Percentiles rank a stretch among this genome's conserved stretches.
Evolutionary conservation across 2,329 filamentous ascomycete species (phyloP).

Genomic region (Diplocarpon mali): DNA sequence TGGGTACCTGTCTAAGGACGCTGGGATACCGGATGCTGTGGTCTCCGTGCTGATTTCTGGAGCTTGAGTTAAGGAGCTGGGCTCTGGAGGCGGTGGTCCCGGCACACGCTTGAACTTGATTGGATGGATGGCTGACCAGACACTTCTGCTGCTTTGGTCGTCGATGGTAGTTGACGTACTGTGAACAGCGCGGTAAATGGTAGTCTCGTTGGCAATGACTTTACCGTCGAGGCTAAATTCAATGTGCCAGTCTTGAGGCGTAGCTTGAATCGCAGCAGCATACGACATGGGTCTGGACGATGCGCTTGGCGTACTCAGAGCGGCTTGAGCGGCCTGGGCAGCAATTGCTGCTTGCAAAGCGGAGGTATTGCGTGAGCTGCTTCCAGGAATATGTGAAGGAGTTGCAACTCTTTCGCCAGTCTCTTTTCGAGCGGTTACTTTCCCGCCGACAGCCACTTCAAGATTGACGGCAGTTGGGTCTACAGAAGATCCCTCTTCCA

Average conservation of each 20-base stretch:
- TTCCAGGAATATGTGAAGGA: constrained; percentile 51
- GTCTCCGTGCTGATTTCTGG: constrained; percentile 40
- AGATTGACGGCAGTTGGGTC: constrained; percentile 85
- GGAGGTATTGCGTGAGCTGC: constrained; percentile 32
- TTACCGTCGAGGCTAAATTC: constrained; percentile 84
- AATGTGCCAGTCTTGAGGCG: constrained; percentile 92
- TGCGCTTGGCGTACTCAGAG: constrained; percentile 32
- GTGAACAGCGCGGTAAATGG: constrained; percentile 90
- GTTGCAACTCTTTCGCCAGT: constrained; percentile 82
- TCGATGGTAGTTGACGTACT: constrained; percentile 41
- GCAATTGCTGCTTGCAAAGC: constrained; percentile 27
- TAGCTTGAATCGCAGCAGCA: constrained; percentile 67
- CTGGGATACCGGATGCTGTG: constrained; percentile 53
- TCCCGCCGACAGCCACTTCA: constrained; percentile 76
- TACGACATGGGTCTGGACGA: constrained; percentile 66
- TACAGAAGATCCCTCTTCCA: constrained; percentile 60
- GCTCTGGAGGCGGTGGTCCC: constrained; percentile 69
- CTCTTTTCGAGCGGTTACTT: constrained; percentile 82
- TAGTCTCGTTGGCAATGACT: constrained; percentile 80
- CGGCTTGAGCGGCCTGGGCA: constrained; percentile 24
- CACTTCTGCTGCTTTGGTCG: constrained; percentile 60
- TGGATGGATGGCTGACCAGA: constrained; percentile 84
- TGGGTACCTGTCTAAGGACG: constrained; percentile 72
- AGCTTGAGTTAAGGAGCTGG: constrained; percentile 47
- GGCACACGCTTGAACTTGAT: constrained; percentile 78